A percentile compares a stretch with the other conserved stretches of the same genome.
phyloP scores from a whole-genome alignment of 495 filamentous ascomycete species.

The Annulohypoxylon maeteangense region DNA sequence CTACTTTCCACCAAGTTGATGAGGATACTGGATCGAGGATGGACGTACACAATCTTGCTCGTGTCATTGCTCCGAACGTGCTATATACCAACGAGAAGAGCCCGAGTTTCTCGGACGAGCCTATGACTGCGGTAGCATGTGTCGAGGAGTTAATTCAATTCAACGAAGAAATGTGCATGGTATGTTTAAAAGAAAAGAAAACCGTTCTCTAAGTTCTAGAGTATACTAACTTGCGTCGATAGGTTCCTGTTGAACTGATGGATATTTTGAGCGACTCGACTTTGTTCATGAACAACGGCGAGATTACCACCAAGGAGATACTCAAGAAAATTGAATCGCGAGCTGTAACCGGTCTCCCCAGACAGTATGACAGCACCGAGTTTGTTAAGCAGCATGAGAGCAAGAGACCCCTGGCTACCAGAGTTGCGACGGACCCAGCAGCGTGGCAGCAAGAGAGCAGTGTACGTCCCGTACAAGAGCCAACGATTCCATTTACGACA shows the following conservation, averaged over 20 bases:
- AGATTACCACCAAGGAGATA: constrained; percentile 97
- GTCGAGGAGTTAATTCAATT: constrained; percentile 88
- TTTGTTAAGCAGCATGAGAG: constrained; percentile 60
- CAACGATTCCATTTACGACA: constrained; percentile 54
- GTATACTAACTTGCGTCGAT: constrained; percentile 41
- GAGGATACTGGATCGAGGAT: constrained; percentile 95
- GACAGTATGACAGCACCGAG: constrained; percentile 68
- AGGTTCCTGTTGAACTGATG: constrained; percentile 94
- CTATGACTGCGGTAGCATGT: constrained; percentile 91
- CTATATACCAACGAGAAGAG: constrained; percentile 76
- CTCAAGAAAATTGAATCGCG: constrained; percentile 88
- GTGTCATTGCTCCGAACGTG: constrained; percentile 98
- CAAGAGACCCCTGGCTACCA: constrained; percentile 60
- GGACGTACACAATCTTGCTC: constrained; percentile 98
- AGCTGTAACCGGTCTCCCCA: constrained; percentile 65
- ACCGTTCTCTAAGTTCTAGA: background rate
- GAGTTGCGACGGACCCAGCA: constrained; percentile 80
- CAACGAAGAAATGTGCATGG: constrained; percentile 96
- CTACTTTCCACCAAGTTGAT: constrained; percentile 96
- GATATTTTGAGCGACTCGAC: constrained; percentile 83
- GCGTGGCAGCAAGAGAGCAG: constrained; percentile 85
- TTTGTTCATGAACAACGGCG: constrained; percentile 80
- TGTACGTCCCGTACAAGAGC: constrained; percentile 79
- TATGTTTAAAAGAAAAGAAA: too few species aligned
- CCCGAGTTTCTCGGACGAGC: constrained; percentile 77